Percentiles rank a stretch among this genome's conserved stretches.
phyloP scores from a whole-genome alignment of 1,139 yeast species.

The Yamadazyma songkhlaensis region DNA sequence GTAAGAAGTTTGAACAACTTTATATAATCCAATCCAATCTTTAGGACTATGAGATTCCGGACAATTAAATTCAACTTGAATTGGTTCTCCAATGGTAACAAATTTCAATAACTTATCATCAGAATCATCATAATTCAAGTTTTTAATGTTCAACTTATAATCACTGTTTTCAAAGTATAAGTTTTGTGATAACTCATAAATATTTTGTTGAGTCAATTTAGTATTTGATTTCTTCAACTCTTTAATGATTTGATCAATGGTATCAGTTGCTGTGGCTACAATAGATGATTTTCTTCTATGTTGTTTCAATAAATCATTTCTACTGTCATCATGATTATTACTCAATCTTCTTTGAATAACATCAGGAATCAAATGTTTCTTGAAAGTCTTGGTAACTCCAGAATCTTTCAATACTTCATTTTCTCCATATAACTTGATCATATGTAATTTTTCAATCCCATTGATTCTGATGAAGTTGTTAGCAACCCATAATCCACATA shows the following conservation, averaged over 20 bases:
- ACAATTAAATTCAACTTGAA: constrained; percentile 55
- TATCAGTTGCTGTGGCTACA: constrained; percentile 28
- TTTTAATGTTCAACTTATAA: constrained; percentile 26
- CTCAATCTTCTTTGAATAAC: constrained; percentile 34
- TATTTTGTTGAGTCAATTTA: constrained; percentile 35
- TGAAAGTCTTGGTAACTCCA: constrained; percentile 66
- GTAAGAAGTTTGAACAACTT: constrained; percentile 58
- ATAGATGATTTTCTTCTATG: constrained; percentile 22
- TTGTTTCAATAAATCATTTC: constrained; percentile 11
- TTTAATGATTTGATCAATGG: constrained; percentile 39
- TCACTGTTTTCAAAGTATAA: constrained; percentile 39
- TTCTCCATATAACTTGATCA: constrained; percentile 76
- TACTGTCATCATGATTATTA: constrained; percentile 16
- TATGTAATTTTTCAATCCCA: constrained; percentile 77
- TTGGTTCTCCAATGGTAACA: constrained; percentile 48
- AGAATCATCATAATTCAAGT: constrained; percentile 17
- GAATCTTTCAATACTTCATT: constrained; percentile 56
- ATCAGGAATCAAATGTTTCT: constrained; percentile 47
- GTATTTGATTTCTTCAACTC: constrained; percentile 35
- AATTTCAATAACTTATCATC: constrained; percentile 21
- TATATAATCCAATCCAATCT: constrained; percentile 83
- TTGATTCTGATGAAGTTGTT: constrained; percentile 67
- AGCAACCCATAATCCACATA: constrained; percentile 68
- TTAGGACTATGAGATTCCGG: constrained; percentile 43
- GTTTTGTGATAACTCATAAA: constrained; percentile 41